phyloP scores from a whole-genome alignment of 2,329 filamentous ascomycete genomes.

The Talaromyces sp. region DNA sequence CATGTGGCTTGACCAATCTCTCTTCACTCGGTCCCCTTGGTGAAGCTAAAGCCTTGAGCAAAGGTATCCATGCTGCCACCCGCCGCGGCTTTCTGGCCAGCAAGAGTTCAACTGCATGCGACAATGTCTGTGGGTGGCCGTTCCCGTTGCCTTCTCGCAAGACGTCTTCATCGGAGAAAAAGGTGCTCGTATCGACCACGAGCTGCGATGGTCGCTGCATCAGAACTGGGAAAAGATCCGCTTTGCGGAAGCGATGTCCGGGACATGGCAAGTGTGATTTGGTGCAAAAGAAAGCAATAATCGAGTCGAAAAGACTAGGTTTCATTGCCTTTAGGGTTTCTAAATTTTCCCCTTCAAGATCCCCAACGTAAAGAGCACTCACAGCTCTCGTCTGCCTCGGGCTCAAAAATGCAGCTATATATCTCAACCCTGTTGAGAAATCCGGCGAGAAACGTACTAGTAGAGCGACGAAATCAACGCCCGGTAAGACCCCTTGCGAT shows the following conservation, averaged over 20 bases:
- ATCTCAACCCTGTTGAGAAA: slow-evolving; percentile 41
- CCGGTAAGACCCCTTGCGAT: slow-evolving; percentile 42
- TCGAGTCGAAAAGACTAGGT: slow-evolving; percentile 41
- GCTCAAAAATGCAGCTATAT: slow-evolving; percentile 30
- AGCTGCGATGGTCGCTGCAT: slow-evolving; percentile 18
- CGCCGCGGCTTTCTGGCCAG: slow-evolving; percentile 28
- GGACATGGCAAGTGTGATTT: slow-evolving; percentile 13
- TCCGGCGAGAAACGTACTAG: slow-evolving; percentile 46
- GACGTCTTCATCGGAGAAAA: slow-evolving; percentile 16
- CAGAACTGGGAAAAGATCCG: slow-evolving; percentile 30
- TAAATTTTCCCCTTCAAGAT: slow-evolving; percentile 19
- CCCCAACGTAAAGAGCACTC: slow-evolving; percentile 24
- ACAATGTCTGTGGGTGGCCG: slow-evolving; percentile 28
- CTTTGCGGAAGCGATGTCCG: slow-evolving; percentile 19
- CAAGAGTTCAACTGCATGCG: slow-evolving; percentile 38
- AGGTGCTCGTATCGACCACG: slow-evolving; percentile 15
- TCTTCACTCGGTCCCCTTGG: slow-evolving; percentile 23
- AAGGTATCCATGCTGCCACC: slow-evolving; percentile 34
- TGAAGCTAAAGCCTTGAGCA: slow-evolving; percentile 32
- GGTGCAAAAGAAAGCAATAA: slow-evolving; percentile 42
- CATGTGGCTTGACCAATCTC: slow-evolving; percentile 22
- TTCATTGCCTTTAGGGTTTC: slow-evolving; percentile 31
- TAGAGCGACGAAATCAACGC: slow-evolving; percentile 45
- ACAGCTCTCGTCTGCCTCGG: slow-evolving; percentile 34
- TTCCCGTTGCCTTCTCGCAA: slow-evolving; percentile 19